Evolutionary conservation across 2,329 filamentous ascomycete genomes (phyloP).

Genomic region (Ophiostoma pallidulum): DNA sequence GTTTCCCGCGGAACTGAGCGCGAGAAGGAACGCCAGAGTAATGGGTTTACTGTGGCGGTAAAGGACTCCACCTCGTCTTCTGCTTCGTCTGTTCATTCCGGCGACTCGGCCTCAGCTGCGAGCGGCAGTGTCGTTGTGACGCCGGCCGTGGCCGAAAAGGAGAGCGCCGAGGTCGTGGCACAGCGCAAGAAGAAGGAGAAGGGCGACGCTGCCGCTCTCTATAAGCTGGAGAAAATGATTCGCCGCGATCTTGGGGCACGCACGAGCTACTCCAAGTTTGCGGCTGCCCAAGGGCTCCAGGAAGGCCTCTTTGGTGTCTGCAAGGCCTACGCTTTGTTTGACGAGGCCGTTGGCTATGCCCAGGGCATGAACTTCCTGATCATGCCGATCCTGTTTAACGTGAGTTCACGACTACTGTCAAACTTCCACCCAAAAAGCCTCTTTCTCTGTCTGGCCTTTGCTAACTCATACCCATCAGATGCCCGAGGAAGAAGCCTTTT

Average conservation of each 20-base stretch:
- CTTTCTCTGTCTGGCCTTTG: neutral
- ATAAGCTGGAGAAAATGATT: conserved; percentile 85
- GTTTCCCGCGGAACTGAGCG: conserved; percentile 72
- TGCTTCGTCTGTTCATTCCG: conserved; percentile 75
- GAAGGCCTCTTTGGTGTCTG: conserved; percentile 92
- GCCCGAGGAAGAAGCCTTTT: conserved; percentile 96
- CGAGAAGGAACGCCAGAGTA: conserved; percentile 55
- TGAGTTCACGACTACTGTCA: conserved; percentile 32
- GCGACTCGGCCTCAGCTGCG: conserved; percentile 43
- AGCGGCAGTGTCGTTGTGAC: conserved; percentile 1
- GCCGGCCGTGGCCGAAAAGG: conserved; percentile 37
- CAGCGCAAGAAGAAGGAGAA: conserved; percentile 72
- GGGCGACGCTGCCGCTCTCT: conserved; percentile 62
- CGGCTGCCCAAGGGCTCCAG: conserved; percentile 81
- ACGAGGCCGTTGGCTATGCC: conserved; percentile 89
- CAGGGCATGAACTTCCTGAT: conserved; percentile 98
- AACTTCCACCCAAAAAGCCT: neutral
- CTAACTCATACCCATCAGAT: conserved; percentile 50
- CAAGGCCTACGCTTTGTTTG: conserved; percentile 93
- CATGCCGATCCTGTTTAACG: conserved; percentile 93
- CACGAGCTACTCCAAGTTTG: conserved; percentile 95
- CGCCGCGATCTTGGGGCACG: conserved; percentile 82
- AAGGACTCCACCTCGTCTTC: conserved; percentile 64
- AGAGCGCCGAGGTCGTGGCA: conserved; percentile 51
- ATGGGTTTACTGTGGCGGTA: conserved; percentile 41